A percentile compares a stretch with the other conserved stretches of the same genome.
These are phyloP conservation scores for Cystobasidium tubakii DNA, from an alignment of 768 basidiomycete genomes.

Conservation along the genomic window DNA sequence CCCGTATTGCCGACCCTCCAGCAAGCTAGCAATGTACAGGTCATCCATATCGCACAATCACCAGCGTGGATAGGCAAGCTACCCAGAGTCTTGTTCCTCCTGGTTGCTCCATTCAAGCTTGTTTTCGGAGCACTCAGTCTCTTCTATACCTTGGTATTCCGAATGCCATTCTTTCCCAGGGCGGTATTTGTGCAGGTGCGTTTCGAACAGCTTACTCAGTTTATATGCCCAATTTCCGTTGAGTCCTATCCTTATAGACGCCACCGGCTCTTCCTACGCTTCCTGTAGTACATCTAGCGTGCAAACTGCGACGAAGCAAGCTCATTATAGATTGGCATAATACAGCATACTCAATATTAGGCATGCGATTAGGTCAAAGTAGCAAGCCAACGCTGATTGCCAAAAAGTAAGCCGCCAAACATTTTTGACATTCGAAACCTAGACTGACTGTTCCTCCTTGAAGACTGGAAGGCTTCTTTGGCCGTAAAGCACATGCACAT, in stretches of 20 bases:
- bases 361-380: constrained; percentile 64
- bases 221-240: no score
- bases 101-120: constrained; percentile 71
- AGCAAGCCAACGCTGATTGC: constrained; percentile 70
- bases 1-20: constrained; percentile 5
- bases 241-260: constrained; percentile 58
- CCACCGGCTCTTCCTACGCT: constrained; percentile 94
- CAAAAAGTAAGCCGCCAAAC: constrained; percentile 57
- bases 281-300: constrained; percentile 71
- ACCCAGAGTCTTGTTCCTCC: constrained; percentile 61
- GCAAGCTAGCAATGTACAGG: constrained; percentile 59
- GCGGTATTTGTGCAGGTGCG: constrained; percentile 84
- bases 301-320: constrained; percentile 64
- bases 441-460: neutral
- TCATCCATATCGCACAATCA: constrained; percentile 60
- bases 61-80: constrained; percentile 56
- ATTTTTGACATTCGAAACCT: constrained; percentile 2
- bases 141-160: constrained; percentile 59
- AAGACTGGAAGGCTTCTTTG: constrained; percentile 81
- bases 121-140: constrained; percentile 63
- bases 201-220: constrained; percentile 20
- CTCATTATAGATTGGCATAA: constrained; percentile 99
- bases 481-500: constrained; percentile 74
- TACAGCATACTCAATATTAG: constrained; percentile 86
- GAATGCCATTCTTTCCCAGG: constrained; percentile 64